Percentiles rank a stretch among this genome's conserved stretches.
These are phyloP conservation scores for Sordaria brevicollis DNA, from an alignment of 495 filamentous ascomycete genomes.

Conservation along the genomic window DNA sequence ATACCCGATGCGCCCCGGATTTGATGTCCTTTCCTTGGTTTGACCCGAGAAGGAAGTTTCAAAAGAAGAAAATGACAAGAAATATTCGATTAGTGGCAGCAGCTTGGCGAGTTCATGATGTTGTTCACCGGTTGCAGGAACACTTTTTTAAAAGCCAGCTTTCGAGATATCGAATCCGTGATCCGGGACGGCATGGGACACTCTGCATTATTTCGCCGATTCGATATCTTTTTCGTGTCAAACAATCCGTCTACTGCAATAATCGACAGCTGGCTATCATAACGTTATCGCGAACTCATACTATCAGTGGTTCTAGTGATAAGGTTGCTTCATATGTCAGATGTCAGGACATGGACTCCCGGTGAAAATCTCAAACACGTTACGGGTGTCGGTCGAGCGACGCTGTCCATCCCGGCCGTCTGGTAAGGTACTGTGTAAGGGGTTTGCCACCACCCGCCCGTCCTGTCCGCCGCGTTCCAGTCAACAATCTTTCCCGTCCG, in stretches of 20 bases:
- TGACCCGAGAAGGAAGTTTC: too few relatives aligned
- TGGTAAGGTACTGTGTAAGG: not conserved
- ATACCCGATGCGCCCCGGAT: too few relatives aligned
- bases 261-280: not conserved
- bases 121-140: too few relatives aligned
- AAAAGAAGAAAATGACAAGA: too few relatives aligned
- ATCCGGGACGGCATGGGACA: too few relatives aligned
- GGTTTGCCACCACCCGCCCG: not conserved
- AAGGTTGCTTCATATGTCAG: not conserved
- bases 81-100: too few relatives aligned
- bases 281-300: not conserved
- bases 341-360: not conserved
- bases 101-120: too few relatives aligned
- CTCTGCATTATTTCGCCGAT: not conserved
- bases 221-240: not conserved
- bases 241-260: too few relatives aligned
- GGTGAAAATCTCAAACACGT: not conserved
- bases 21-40: too few relatives aligned
- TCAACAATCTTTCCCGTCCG: not conserved
- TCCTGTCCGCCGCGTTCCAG: not conserved
- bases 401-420: not conserved
- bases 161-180: too few relatives aligned
- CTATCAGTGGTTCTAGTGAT: not conserved
- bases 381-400: not conserved
- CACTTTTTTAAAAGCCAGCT: too few relatives aligned